These are phyloP conservation scores for Penicillium paxilli DNA, from an alignment of 495 filamentous ascomycete genomes.

Conservation along the genomic window DNA sequence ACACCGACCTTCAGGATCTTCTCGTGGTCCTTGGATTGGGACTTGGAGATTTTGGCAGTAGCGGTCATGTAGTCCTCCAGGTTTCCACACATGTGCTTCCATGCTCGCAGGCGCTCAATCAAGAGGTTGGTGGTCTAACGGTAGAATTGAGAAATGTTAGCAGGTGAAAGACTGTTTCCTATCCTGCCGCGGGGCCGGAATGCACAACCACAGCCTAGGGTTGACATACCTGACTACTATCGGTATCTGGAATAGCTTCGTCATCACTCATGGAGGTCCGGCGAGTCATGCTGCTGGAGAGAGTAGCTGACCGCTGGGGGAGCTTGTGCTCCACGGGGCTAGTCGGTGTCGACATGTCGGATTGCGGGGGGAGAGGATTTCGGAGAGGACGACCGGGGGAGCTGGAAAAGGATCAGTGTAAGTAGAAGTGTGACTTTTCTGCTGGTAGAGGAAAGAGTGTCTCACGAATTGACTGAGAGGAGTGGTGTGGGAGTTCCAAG, in stretches of 20 bases:
- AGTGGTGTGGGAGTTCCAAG: not conserved
- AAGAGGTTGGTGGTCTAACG: constrained; percentile 72
- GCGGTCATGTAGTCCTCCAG: constrained; percentile 84
- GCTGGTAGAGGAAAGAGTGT: too few relatives aligned
- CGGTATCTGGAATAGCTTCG: constrained; percentile 72
- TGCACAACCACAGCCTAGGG: not conserved
- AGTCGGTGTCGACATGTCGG: constrained; percentile 32
- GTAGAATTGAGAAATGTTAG: constrained; percentile 12
- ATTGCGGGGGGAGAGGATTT: not conserved
- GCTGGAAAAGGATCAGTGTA: not conserved
- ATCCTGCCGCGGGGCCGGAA: not conserved
- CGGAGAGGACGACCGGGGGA: not conserved
- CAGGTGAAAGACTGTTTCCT: not conserved
- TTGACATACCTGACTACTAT: constrained; percentile 69
- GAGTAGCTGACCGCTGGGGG: constrained; percentile 58
- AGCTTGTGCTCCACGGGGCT: constrained; percentile 44
- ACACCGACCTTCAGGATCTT: constrained; percentile 78
- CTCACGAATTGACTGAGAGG: not conserved
- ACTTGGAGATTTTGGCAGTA: constrained; percentile 80
- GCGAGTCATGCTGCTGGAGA: constrained; percentile 45
- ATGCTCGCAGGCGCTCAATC: constrained; percentile 82
- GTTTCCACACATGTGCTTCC: constrained; percentile 91
- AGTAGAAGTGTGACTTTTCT: too few relatives aligned
- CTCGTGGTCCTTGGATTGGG: constrained; percentile 91
- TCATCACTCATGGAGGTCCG: constrained; percentile 49